Percentiles rank a stretch among this genome's conserved stretches.
Evolutionary conservation across 2,329 filamentous ascomycete species (phyloP).

Genomic region (Sordariomycetes sp.): DNA sequence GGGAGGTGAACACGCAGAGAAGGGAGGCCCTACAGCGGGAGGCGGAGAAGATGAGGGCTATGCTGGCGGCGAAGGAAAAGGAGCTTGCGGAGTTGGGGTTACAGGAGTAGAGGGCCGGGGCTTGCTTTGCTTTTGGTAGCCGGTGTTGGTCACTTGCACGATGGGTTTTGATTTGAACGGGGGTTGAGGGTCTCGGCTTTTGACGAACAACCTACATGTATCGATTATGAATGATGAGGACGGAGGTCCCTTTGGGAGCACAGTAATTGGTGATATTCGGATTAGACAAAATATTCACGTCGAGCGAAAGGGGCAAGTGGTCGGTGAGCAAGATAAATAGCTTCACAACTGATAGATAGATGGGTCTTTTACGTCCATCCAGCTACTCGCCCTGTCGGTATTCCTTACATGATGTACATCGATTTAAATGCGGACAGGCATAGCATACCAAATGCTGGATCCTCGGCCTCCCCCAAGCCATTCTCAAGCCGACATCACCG

Average conservation of each 20-base stretch:
- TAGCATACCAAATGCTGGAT: too few species aligned
- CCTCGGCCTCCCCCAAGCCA: too few species aligned
- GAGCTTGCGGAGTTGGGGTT: slow-evolving; percentile 45
- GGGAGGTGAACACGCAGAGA: slow-evolving; percentile 41
- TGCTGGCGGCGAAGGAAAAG: slow-evolving; percentile 62
- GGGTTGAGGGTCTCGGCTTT: background rate
- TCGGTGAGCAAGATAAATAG: background rate
- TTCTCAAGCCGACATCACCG: background rate
- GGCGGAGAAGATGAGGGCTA: slow-evolving; percentile 64
- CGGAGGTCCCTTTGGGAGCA: background rate
- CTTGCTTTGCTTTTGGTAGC: background rate
- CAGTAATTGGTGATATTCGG: background rate
- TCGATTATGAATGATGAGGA: background rate
- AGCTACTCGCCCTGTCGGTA: background rate
- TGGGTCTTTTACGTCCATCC: background rate
- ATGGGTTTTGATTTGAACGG: background rate
- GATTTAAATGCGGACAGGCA: background rate
- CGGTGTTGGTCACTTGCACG: background rate
- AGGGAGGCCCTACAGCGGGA: slow-evolving; percentile 59
- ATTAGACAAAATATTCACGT: background rate
- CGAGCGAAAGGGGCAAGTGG: background rate
- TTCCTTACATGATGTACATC: background rate
- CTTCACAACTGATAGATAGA: background rate
- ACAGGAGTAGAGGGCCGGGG: background rate
- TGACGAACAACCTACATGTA: background rate